Base-by-base conservation (phyloP, 2,329 filamentous ascomycete species). In the Knoxdaviesia proteae region DNA sequence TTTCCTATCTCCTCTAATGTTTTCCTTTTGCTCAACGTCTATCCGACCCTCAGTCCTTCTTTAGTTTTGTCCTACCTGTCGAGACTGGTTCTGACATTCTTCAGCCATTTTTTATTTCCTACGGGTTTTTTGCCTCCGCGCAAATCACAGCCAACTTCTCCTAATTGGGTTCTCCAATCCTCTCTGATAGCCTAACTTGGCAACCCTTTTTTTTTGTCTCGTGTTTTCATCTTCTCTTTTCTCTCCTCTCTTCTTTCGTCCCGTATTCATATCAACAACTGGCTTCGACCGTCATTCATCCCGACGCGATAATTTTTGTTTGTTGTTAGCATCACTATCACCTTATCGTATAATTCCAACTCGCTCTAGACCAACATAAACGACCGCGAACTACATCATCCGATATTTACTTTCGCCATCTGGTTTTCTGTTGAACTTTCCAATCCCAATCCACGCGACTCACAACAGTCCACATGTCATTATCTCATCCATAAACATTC, bases 41-140 rank as follows among this genome's bases (percentile, higher is more conserved):
- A 36, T 44, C 44, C 39, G 40, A 46, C 44, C 42, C 45, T 36
- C 32, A 32, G 36, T 10, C 34, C 41, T n/a, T 33, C 38, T 34
- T 36, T 34, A 45, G 34, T 38, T 35, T 45, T 38, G 8, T 9
- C 36, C 29, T 42, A 9, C 40, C 41, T n/a, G 33, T 40, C 33
- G 11, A 32, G 41, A 33, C 43, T 41, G 42, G 46, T 47, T 45
- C 42, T 37, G 42, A 49, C 44, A 43, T 44, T 48, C 49, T 36
- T 45, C 48, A 40, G 42, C 42, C 41, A 11, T 31, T 46, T 44
- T 34, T 46, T 33, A 34, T 42, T 30, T 45, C 9, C 20, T 30
- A 36, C 35, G 7, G 34, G 7, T 31, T 35, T 38, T 35, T 37
- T 40, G 20, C 11, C 29, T 31, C n/a, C 39, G n/a, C 8, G 10